phyloP scores from a whole-genome alignment of 1,284 basidiomycete species.

The Puccinia coronata region DNA sequence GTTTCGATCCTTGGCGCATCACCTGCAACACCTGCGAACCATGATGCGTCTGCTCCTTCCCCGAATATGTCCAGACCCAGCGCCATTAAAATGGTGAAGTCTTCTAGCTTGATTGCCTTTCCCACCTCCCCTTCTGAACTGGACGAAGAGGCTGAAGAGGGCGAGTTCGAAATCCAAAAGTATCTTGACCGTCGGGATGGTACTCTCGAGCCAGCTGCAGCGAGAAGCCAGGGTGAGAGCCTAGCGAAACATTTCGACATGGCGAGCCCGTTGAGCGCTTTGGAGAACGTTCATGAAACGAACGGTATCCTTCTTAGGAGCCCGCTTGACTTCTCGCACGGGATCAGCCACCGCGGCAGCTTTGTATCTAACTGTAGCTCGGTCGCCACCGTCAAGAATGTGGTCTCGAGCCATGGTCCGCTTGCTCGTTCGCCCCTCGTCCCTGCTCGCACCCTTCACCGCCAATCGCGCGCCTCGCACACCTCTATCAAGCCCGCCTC shows the following conservation, averaged over 20 bases:
- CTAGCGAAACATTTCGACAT: not conserved
- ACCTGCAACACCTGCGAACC: not conserved
- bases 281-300: not conserved
- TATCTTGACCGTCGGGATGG: not conserved
- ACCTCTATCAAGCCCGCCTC: not conserved
- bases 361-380: slow-evolving; percentile 22
- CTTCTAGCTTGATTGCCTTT: not conserved
- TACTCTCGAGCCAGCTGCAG: not conserved
- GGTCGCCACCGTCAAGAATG: not conserved
- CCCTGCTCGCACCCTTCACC: not conserved
- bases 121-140: not conserved
- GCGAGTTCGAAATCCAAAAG: not conserved
- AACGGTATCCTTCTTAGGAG: not conserved
- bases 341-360: slow-evolving; percentile 3
- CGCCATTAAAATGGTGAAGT: not conserved
- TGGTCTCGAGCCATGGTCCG: not conserved
- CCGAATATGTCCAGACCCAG: not conserved
- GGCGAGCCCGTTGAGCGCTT: not conserved
- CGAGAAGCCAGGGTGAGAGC: not conserved
- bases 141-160: not conserved
- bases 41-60: not conserved
- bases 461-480: not conserved
- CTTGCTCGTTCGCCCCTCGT: not conserved
- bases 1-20: slow-evolving; percentile 27
- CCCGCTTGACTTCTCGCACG: not conserved